phyloP scores from a whole-genome alignment of 1,284 basidiomycete genomes.

The Trichosporon asahii region DNA sequence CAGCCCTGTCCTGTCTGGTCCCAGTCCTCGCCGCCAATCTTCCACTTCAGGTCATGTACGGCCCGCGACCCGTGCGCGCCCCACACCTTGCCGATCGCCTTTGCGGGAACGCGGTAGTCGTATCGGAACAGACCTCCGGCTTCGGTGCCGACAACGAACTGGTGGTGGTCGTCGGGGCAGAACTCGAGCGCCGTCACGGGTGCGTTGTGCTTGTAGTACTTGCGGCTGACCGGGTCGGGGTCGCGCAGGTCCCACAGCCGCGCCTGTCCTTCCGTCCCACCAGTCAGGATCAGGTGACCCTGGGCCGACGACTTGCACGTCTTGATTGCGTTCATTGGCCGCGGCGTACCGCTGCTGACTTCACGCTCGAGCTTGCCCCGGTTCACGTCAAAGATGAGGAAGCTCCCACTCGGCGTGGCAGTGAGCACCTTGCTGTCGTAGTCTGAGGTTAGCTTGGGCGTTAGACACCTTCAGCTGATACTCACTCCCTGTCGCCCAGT shows the following conservation, averaged over 20 bases:
- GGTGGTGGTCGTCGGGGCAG: constrained; percentile 65
- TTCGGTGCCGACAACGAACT: constrained; percentile 72
- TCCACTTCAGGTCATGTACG: constrained; percentile 76
- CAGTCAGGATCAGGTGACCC: constrained; percentile 71
- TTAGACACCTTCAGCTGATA: constrained; percentile 23
- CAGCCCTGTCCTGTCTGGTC: constrained; percentile 59
- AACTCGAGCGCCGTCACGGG: constrained; percentile 69
- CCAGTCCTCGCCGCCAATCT: constrained; percentile 38
- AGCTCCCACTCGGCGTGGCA: constrained; percentile 74
- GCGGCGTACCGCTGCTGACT: constrained; percentile 64
- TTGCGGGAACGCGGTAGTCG: constrained; percentile 69
- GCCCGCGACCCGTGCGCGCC: constrained; percentile 70
- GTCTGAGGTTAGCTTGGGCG: constrained; percentile 51
- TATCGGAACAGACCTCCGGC: constrained; percentile 67
- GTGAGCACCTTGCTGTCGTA: constrained; percentile 76
- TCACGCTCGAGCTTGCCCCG: constrained; percentile 71
- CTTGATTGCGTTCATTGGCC: constrained; percentile 67
- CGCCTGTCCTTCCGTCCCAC: constrained; percentile 75
- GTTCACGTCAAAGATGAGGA: constrained; percentile 78
- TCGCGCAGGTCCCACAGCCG: constrained; percentile 79
- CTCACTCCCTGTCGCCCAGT: constrained; percentile 73
- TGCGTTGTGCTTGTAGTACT: constrained; percentile 65
- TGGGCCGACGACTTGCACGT: constrained; percentile 59
- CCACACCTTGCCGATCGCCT: constrained; percentile 63
- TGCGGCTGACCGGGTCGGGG: constrained; percentile 64